phyloP scores from a whole-genome alignment of 2,329 filamentous ascomycete species.

The Thelonectria rubi region DNA sequence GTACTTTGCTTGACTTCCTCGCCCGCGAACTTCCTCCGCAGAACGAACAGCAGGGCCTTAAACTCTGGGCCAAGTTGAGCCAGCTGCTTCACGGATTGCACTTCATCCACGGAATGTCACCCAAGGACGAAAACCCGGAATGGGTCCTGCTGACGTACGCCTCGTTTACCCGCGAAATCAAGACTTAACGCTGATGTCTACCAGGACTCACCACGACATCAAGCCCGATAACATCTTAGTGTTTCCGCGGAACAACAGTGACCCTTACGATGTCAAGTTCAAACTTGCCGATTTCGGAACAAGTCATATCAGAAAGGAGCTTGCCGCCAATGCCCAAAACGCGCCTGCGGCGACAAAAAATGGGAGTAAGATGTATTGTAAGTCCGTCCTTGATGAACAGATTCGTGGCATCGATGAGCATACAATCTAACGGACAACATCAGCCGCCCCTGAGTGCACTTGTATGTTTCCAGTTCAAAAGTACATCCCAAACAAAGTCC shows the following conservation, averaged over 20 bases:
- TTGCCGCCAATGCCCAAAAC: background rate
- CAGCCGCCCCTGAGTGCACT: conserved; percentile 20
- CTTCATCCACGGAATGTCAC: background rate
- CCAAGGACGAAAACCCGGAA: background rate
- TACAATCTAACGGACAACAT: background rate
- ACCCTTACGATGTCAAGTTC: conserved; percentile 14
- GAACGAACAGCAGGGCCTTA: background rate
- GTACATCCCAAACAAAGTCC: background rate
- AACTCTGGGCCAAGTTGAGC: conserved; percentile 4
- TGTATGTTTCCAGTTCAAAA: background rate
- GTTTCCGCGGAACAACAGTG: background rate
- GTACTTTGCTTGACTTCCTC: conserved; percentile 19
- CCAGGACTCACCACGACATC: conserved; percentile 25
- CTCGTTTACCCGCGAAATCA: background rate
- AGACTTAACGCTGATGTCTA: background rate
- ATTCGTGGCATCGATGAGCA: background rate
- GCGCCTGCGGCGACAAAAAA: background rate
- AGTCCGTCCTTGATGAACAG: background rate
- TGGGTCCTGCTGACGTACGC: conserved; percentile 2
- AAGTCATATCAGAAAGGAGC: background rate
- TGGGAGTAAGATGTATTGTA: conserved; percentile 26
- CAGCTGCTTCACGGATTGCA: conserved; percentile 1
- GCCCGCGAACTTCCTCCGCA: background rate
- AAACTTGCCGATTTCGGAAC: conserved; percentile 25
- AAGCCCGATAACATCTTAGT: conserved; percentile 29